Evolutionary conservation across 805 yeast genomes (phyloP).

Genomic region (Pichia insulana): DNA sequence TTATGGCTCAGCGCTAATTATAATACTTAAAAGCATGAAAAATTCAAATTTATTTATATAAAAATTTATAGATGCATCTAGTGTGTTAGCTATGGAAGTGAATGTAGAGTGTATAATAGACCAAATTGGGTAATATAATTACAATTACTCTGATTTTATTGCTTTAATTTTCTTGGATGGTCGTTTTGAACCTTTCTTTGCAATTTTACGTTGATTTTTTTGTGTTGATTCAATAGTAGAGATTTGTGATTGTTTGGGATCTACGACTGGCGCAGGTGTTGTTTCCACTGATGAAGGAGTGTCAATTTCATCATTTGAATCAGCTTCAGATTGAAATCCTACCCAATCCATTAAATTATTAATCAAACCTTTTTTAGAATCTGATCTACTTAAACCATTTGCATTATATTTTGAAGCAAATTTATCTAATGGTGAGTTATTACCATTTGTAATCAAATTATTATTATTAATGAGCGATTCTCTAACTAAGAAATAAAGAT

Average conservation of each 20-base stretch:
- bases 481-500: constrained; percentile 76
- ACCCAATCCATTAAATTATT: constrained; percentile 31
- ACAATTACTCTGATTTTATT: not conserved
- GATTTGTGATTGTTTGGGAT: not conserved
- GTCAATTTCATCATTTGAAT: constrained; percentile 11
- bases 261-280: not conserved
- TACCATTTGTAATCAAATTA: constrained; percentile 11
- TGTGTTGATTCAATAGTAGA: not conserved
- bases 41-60: too few species aligned
- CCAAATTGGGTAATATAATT: too few species aligned
- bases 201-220: not conserved
- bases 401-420: constrained; percentile 60
- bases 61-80: too few species aligned
- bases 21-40: too few species aligned
- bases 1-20: not conserved
- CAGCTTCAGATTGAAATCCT: constrained; percentile 24
- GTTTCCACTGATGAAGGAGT: not conserved
- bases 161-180: constrained; percentile 6
- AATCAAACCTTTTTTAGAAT: constrained; percentile 22
- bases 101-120: too few species aligned
- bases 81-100: too few species aligned
- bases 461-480: constrained; percentile 40
- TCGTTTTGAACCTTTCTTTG: constrained; percentile 5
- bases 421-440: constrained; percentile 50
- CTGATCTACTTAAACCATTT: constrained; percentile 30